Conservation (phyloP, 2,329 filamentous ascomycete genomes). For the Coniochaeta prunicola region DNA sequence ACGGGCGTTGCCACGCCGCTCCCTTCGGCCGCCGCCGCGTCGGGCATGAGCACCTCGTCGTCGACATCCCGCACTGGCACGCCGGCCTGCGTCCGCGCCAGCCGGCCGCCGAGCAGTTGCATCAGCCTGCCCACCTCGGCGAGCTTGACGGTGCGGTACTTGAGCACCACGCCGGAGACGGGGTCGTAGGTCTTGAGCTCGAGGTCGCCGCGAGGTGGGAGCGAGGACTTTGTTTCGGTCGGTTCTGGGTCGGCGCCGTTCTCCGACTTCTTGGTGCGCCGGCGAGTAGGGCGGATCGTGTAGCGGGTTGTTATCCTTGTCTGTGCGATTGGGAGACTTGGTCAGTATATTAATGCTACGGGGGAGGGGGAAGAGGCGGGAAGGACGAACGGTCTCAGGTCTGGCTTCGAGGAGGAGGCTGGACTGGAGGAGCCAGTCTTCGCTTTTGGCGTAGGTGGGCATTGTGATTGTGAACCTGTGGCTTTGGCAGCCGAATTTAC, state of each 20-base stretch:
- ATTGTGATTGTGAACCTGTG: background rate
- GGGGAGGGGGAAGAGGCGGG: background rate
- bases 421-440: conserved; percentile 90
- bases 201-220: conserved; percentile 58
- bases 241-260: conserved; percentile 19
- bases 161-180: conserved; percentile 70
- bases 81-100: conserved; percentile 64
- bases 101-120: conserved; percentile 52
- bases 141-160: conserved; percentile 87
- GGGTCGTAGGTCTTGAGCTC: conserved; percentile 89
- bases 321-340: conserved; percentile 35
- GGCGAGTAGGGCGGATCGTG: conserved; percentile 50
- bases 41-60: conserved; percentile 33
- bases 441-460: conserved; percentile 58
- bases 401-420: conserved; percentile 77
- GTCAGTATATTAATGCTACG: conserved; percentile 7
- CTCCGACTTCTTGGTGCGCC: conserved; percentile 17
- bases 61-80: conserved; percentile 29
- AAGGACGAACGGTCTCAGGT: conserved; percentile 64
- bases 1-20: conserved; percentile 25
- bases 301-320: conserved; percentile 91
- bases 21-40: conserved; percentile 25
- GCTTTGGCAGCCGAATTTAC: background rate
- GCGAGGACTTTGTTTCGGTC: conserved; percentile 17
- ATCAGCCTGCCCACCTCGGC: conserved; percentile 84